Evolutionary conservation across 257 asterid genomes (phyloP), one percentile per base, ranked within the genome.

Genomic region (Solanum sparsipilum): DNA sequence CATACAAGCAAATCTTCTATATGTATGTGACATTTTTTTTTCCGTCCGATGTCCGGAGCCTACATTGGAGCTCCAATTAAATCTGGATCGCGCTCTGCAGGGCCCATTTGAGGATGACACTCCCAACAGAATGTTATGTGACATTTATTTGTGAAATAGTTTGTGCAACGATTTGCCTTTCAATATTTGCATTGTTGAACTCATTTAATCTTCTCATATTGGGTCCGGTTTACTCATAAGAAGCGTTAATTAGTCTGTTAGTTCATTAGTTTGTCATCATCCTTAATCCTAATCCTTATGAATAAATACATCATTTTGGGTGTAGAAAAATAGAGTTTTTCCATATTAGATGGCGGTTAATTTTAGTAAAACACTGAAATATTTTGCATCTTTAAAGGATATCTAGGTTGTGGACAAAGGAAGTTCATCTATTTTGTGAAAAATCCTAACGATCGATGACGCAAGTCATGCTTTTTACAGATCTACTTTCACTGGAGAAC

Each of bases 391-490:
- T 58, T 7, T 21, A 58, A 58, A 21, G 25, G 5, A 58, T 58
- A 58, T 20, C 12, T 58, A 58, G 2, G 2, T 58, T 58, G 27
- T 58, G 67, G 67, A 58, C 1, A 3, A 20, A 58, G 27, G 0
- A 20, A 58, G 27, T 21, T 58, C 1, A 58, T 58, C 13, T 21
- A 21, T n/a, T 21, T 58, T 58, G 27, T 58, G 67, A 58, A 20
- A 58, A 58, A 7, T 58, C 2, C 4, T 7, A 0, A 58, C 10
- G 5, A 20, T 20, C 3, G 0, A 20, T 58, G 0, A 58, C 0
- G 12, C 1, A 58, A 58, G 25, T 20, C 25, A 3, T 58, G 27
- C 8, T 58, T 58, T 7, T 20, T 58, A 7, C n/a, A 20, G 0
- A 58, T 58, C 11, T 0, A 0, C 67, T 1, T 1, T 5, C 16